Base-by-base conservation (phyloP, 1,284 basidiomycete species). In the Wallemia hederae region DNA sequence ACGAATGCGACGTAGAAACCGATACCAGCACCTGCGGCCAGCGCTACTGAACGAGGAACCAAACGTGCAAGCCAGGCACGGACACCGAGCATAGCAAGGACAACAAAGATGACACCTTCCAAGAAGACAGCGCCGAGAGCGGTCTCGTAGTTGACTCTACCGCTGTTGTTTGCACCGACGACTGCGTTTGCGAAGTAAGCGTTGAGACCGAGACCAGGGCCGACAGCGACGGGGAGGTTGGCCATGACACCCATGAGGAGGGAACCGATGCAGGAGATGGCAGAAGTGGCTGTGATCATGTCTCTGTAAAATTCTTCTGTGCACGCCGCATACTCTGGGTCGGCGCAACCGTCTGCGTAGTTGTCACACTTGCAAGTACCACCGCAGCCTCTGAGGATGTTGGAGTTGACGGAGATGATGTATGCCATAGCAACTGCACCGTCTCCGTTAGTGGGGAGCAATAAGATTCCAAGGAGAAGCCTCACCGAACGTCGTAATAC, bases 31-130 rank as follows among this genome's bases (percentile, higher is more conserved):
- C 85, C 85, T 1, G 87, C 83, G 11, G 85, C 81, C 63, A 88
- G 77, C 34, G 86, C 81, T 58, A 91, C 77, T 1, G 85, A 88
- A 63, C 85, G 82, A 0, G 87, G 87, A 76, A 91, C 85, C 60
- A 88, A 77, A 39, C 87, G 80, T 15, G 82, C 84, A 25, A 91
- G 76, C 87, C 85, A 90, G 73, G 90, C 86, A 62, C 87, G 85
- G 59, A 91, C 76, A 66, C 87, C 87, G 59, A 90, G 73, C 29
- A 91, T 67, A 0, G 86, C 88, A 22, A 91, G 75, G 66, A 82
- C 66, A 65, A 90, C 77, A 74, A 91, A 91, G 58, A 91, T 73
- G 80, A 85, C 85, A 39, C 82, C 56, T 60, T 70, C 69, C 39
- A 70, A 63, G 65, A 69, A 91, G 59, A 90, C 83, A 27, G 87